A percentile compares a stretch with the other conserved stretches of the same genome.
Conservation (phyloP, 2,329 filamentous ascomycete species). For the Trichoderma sp. region DNA sequence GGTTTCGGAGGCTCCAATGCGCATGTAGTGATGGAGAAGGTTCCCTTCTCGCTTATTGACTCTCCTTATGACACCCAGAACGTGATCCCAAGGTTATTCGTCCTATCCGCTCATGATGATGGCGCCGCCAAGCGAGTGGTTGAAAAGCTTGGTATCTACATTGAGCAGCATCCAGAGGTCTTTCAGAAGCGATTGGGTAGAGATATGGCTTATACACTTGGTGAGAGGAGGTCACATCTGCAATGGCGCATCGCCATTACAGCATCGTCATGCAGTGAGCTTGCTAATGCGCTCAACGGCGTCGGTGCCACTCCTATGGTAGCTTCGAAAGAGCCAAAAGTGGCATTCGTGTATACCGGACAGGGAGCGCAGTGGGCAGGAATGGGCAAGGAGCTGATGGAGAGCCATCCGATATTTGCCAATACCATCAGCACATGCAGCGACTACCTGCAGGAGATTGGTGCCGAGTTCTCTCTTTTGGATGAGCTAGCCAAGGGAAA, state of each 20-base stretch:
- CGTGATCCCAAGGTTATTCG: slow-evolving; percentile 40
- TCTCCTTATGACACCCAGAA: slow-evolving; percentile 22
- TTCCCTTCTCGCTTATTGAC: slow-evolving; percentile 9
- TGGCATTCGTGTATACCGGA: slow-evolving; percentile 40
- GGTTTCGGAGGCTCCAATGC: slow-evolving; percentile 48
- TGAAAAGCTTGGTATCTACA: slow-evolving; percentile 37
- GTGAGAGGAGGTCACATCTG: slow-evolving; percentile 44
- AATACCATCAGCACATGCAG: slow-evolving; percentile 34
- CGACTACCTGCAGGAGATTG: slow-evolving; percentile 34
- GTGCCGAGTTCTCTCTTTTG: slow-evolving; percentile 37
- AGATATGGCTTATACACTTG: slow-evolving; percentile 49
- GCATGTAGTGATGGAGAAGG: slow-evolving; percentile 40
- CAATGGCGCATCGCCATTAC: slow-evolving; percentile 45
- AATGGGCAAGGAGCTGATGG: slow-evolving; percentile 40
- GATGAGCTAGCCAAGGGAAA: slow-evolving; percentile 39
- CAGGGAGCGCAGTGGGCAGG: slow-evolving; percentile 40
- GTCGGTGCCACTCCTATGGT: slow-evolving; percentile 23
- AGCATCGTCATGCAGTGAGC: slow-evolving; percentile 43
- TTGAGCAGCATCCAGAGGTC: slow-evolving; percentile 43
- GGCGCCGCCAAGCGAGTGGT: slow-evolving; percentile 32
- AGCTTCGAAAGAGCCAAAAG: slow-evolving; percentile 23
- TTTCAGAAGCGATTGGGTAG: slow-evolving; percentile 44
- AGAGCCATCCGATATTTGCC: slow-evolving; percentile 36
- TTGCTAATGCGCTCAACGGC: slow-evolving; percentile 44
- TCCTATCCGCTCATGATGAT: slow-evolving; percentile 42